Conservation (phyloP, 129 eudicot species). For the Centella asiatica region DNA sequence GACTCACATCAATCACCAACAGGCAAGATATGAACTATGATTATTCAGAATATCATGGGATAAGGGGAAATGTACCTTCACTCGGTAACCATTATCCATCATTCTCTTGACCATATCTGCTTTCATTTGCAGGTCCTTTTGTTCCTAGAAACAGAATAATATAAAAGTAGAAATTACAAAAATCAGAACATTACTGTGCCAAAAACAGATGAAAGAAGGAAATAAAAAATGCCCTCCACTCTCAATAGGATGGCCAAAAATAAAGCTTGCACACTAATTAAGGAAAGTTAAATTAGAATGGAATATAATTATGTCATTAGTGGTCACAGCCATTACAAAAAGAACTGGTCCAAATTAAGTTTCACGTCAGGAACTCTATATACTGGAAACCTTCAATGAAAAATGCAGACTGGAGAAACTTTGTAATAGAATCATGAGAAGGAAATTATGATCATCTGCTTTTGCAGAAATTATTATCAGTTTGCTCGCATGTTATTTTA, state of each 20-base stretch:
- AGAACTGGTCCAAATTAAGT: background rate
- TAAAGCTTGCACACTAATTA: no score
- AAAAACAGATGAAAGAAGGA: background rate
- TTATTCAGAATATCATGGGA: background rate
- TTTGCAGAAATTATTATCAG: background rate
- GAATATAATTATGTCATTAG: no score
- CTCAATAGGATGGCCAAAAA: no score
- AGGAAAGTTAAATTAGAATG: no score
- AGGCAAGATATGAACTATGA: background rate
- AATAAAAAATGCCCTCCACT: background rate
- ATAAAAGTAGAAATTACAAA: no score
- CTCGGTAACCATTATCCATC: constrained; percentile 74
- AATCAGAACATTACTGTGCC: background rate
- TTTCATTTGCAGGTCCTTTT: constrained; percentile 67
- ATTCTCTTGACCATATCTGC: constrained; percentile 56
- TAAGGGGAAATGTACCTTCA: constrained; percentile 43
- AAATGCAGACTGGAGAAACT: background rate
- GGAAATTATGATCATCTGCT: background rate
- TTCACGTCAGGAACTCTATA: background rate
- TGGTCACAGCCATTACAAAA: background rate
- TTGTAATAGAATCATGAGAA: background rate
- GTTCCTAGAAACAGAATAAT: constrained; percentile 30
- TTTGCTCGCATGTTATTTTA: background rate
- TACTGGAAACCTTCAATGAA: background rate
- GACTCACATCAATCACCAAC: constrained; percentile 1